Evolutionary conservation across 257 asterid species (phyloP).

Genomic region (Plectranthus barbatus): DNA sequence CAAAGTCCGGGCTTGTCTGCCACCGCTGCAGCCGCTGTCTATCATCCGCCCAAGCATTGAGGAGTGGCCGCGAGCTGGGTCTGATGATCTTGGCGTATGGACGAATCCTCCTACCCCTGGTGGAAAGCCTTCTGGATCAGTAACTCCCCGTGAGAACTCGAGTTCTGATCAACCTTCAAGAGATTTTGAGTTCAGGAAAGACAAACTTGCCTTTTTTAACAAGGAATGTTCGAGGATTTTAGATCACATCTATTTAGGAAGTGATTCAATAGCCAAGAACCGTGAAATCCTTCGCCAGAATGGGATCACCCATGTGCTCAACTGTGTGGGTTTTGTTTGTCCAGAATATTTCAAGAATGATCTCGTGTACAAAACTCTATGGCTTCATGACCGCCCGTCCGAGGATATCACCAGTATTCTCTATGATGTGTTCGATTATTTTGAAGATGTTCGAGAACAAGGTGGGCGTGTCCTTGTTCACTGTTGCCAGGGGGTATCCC

Average conservation of each 20-base stretch:
- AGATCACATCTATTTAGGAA: conserved; percentile 68
- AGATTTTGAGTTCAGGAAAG: conserved; percentile 55
- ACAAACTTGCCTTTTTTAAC: conserved; percentile 68
- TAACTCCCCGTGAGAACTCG: conserved; percentile 40
- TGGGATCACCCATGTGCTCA: conserved; percentile 84
- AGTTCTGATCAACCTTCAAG: conserved; percentile 24
- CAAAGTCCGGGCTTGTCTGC: conserved; percentile 68
- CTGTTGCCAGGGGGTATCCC: conserved; percentile 83
- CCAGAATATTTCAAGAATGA: conserved; percentile 74
- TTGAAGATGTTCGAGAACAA: conserved; percentile 74
- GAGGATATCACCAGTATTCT: conserved; percentile 87
- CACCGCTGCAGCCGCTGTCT: conserved; percentile 88
- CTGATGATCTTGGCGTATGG: conserved; percentile 91
- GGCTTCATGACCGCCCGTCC: conserved; percentile 86
- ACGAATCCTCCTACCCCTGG: no score
- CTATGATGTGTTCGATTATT: conserved; percentile 82
- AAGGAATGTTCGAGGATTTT: conserved; percentile 81
- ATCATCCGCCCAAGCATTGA: conserved; percentile 48
- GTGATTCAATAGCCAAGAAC: conserved; percentile 69
- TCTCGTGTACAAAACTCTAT: conserved; percentile 74
- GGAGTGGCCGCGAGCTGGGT: conserved; percentile 85
- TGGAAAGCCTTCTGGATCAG: conserved; percentile 34
- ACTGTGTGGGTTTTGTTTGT: conserved; percentile 76
- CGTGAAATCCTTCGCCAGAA: conserved; percentile 52
- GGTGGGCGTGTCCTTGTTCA: conserved; percentile 84